Evolutionary conservation across 2,329 filamentous ascomycete genomes (phyloP).

Genomic region (Talaromyces sp.): DNA sequence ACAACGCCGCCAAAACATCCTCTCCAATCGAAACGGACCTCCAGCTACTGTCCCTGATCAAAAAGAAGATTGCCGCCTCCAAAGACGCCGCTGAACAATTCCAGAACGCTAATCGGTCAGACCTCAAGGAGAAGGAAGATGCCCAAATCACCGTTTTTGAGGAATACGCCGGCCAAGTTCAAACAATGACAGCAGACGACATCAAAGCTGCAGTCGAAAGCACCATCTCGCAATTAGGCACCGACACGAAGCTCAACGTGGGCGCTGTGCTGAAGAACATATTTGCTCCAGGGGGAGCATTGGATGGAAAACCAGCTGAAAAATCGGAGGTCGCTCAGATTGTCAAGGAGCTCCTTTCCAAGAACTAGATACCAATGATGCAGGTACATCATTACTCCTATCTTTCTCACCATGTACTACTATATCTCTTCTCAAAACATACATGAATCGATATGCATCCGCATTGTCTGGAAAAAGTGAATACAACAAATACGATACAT

Average conservation of each 20-base stretch:
- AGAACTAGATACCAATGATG: constrained; percentile 20
- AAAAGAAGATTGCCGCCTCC: constrained; percentile 42
- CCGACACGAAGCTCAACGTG: constrained; percentile 36
- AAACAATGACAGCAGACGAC: constrained; percentile 44
- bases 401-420: constrained; percentile 13
- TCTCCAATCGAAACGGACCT: constrained; percentile 49
- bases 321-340: constrained; percentile 43
- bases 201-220: constrained; percentile 38
- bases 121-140: constrained; percentile 48
- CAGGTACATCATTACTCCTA: neutral
- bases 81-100: constrained; percentile 46
- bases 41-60: constrained; percentile 47
- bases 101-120: constrained; percentile 39
- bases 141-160: constrained; percentile 45
- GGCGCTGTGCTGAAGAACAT: constrained; percentile 45
- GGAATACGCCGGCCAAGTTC: constrained; percentile 45
- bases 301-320: constrained; percentile 47
- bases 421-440: constrained; percentile 4
- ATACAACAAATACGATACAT: neutral
- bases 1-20: constrained; percentile 49
- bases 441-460: neutral
- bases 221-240: constrained; percentile 37
- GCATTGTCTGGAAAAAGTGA: neutral
- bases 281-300: constrained; percentile 40
- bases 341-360: constrained; percentile 37